These are phyloP conservation scores for Hura crepitans DNA, from an alignment of 441 rosid species.

Conservation along the genomic window DNA sequence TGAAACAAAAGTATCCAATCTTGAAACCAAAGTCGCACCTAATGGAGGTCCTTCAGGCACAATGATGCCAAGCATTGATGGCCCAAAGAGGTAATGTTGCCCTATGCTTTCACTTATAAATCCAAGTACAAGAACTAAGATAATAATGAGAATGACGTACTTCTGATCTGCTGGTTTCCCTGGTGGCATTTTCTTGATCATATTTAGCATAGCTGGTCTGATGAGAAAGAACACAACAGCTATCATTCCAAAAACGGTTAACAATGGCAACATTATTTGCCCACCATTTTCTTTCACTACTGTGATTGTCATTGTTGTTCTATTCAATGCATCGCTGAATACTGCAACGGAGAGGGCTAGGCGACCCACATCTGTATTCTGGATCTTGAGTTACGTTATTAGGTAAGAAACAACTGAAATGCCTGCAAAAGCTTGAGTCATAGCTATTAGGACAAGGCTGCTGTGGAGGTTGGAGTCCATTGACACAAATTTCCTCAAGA, in stretches of 20 bases:
- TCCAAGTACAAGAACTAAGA: conserved; percentile 18
- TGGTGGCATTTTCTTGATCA: conserved; percentile 5
- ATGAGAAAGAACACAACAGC: conserved; percentile 6
- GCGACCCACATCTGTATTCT: conserved; percentile 39
- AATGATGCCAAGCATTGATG: conserved; percentile 31
- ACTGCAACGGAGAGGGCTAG: conserved; percentile 32
- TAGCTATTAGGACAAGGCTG: conserved; percentile 21
- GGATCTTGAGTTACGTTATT: conserved; percentile 31
- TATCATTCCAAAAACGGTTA: neutral
- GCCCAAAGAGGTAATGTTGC: conserved; percentile 38
- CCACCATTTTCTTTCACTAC: neutral
- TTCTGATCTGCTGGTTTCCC: conserved; percentile 26
- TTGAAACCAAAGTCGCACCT: conserved; percentile 31
- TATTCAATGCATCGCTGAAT: conserved; percentile 26
- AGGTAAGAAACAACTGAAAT: conserved; percentile 30
- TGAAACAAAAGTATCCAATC: conserved; percentile 23
- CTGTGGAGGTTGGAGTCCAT: conserved; percentile 20
- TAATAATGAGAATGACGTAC: conserved; percentile 16
- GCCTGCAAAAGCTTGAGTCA: conserved; percentile 29
- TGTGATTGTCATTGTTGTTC: neutral
- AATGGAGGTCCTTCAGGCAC: conserved; percentile 43
- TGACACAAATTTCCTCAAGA: conserved; percentile 9
- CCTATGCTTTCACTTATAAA: conserved; percentile 33
- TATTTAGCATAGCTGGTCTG: conserved; percentile 23
- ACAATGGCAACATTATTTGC: neutral